phyloP scores from a whole-genome alignment of 202 grass and related monocot species.

The Carex arenaria region DNA sequence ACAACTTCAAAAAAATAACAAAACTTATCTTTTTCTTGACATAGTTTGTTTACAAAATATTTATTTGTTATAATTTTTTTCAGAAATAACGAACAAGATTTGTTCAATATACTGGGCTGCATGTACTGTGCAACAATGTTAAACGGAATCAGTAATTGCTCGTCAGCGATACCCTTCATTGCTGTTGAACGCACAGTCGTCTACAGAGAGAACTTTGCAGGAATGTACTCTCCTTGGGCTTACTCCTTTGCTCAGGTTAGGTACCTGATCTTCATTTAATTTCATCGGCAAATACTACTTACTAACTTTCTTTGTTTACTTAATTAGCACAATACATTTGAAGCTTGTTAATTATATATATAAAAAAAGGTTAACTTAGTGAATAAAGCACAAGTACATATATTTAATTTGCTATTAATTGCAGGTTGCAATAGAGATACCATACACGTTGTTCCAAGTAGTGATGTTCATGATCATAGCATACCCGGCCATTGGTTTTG shows the following conservation, averaged over 20 bases:
- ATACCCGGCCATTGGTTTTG: conserved; percentile 51
- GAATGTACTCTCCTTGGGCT: conserved; percentile 90
- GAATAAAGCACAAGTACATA: background rate
- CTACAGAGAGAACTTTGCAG: conserved; percentile 78
- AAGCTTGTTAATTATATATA: background rate
- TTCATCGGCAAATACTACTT: background rate
- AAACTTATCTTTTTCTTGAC: too few species aligned
- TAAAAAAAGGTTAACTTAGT: background rate
- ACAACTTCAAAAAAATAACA: too few species aligned
- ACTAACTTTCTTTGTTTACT: background rate
- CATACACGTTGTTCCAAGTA: conserved; percentile 82
- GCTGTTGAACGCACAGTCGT: conserved; percentile 55
- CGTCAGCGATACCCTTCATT: conserved; percentile 60
- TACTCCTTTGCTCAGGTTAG: conserved; percentile 58
- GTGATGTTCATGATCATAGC: conserved; percentile 59
- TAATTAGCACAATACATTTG: background rate
- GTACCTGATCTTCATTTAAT: background rate
- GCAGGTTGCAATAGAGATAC: conserved; percentile 75
- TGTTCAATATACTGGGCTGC: conserved; percentile 74
- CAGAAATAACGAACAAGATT: conserved; percentile 64
- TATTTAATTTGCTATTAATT: background rate
- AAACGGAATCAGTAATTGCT: conserved; percentile 54
- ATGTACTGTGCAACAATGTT: conserved; percentile 48
- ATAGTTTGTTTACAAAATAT: background rate
- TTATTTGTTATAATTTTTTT: conserved; percentile 12